These are phyloP conservation scores for Rehmannia glutinosa DNA, from an alignment of 257 asterid genomes.

Conservation along the genomic window DNA sequence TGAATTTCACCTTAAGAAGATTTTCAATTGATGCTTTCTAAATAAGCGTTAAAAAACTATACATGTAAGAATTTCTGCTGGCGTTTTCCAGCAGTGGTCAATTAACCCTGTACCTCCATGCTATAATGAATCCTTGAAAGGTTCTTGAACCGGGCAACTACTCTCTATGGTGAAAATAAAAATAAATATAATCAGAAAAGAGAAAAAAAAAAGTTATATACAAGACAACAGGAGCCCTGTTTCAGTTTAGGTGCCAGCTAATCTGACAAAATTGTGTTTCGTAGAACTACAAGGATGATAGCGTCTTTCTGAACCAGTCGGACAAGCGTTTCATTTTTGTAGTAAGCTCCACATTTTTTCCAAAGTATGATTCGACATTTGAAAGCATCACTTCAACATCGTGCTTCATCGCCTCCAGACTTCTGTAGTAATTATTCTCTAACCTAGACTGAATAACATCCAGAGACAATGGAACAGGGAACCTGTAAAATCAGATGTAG, in stretches of 20 bases:
- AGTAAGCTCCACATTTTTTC: constrained; percentile 51
- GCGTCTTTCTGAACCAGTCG: constrained; percentile 61
- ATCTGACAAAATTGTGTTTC: constrained; percentile 56
- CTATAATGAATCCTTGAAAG: constrained; percentile 8
- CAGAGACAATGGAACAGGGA: constrained; percentile 80
- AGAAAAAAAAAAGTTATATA: constrained; percentile 18
- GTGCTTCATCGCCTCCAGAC: constrained; percentile 76
- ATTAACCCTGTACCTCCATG: constrained; percentile 23
- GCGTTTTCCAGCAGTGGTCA: constrained; percentile 23
- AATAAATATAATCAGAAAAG: constrained; percentile 3
- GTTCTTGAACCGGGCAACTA: constrained; percentile 17
- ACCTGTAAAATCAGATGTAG: constrained; percentile 45
- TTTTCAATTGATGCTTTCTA: constrained; percentile 3
- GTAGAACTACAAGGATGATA: constrained; percentile 42
- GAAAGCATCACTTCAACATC: constrained; percentile 71
- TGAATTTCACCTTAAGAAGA: neutral
- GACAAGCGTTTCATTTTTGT: constrained; percentile 59
- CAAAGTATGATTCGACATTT: constrained; percentile 57
- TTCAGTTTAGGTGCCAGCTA: constrained; percentile 14
- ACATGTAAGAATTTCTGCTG: constrained; percentile 31
- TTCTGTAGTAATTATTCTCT: constrained; percentile 81
- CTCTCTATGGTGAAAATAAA: constrained; percentile 15
- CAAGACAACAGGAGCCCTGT: constrained; percentile 21
- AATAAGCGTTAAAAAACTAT: constrained; percentile 14
- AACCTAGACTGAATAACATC: constrained; percentile 68